Evolutionary conservation across 768 basidiomycete genomes (phyloP), one percentile per base, ranked within the genome.

Genomic region (Leccinum arenicola): DNA sequence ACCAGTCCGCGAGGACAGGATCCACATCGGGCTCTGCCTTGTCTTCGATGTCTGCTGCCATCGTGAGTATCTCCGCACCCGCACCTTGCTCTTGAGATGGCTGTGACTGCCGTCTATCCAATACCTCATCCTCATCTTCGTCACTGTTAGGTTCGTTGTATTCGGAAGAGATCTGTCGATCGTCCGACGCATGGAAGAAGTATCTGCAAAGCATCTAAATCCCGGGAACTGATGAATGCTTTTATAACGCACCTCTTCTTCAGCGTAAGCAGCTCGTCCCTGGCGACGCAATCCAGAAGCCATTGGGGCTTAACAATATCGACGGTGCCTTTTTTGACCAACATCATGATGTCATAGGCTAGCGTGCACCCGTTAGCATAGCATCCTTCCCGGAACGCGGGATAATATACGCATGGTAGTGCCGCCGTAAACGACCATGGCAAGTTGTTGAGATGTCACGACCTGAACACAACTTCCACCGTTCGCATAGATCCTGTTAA

Each of bases 251-350:
- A 94, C 93, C 84, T 88, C 73, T 87, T 86, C 40, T 72, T 78
- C 59, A 95, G 74, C 1, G 91, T 87, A 27, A 84, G 73, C 19
- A 78, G 76, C 58, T 82, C 75, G 11, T 79, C 81, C 29, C 76
- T 75, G 6, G 79, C 77, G n/a, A 95, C 78, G 23, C 88, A 95
- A 67, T 94, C 91, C 38, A 78, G 68, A 55, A 98, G 77, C 94
- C 95, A 98, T 29, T 81, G 75, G 0, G 95, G 92, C 56, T 82
- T 86, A 59, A 96, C 75, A 52, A 96, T 84, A 62, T 93, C 88
- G 56, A 85, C 76, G 1, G 78, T 76, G 4, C 80, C 87, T 65
- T 90, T 91, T 57, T 87, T 80, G 53, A 93, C 86, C 56, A 90
- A 73, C 55, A 84, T 72, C 70, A 83, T 87, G 64, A 92, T 76